Percentiles rank a stretch among this genome's conserved stretches.
These are phyloP conservation scores for Gastrolobium villosum DNA, from an alignment of 306 rosid genomes.

Conservation along the genomic window DNA sequence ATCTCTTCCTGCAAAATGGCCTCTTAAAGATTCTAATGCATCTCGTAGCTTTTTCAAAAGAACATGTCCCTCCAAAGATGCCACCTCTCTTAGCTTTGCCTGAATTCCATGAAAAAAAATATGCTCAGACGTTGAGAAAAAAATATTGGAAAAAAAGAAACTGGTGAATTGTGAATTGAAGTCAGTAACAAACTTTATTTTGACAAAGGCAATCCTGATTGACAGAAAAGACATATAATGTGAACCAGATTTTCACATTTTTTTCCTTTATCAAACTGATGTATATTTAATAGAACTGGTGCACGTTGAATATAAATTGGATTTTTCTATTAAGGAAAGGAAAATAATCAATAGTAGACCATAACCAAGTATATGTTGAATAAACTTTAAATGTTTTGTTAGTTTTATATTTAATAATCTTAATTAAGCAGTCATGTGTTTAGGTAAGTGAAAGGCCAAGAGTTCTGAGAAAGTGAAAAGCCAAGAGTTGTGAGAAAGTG, in stretches of 20 bases:
- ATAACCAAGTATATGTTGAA: too few relatives aligned
- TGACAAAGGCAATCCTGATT: conserved; percentile 1
- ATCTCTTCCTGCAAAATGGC: conserved; percentile 76
- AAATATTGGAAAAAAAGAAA: conserved; percentile 18
- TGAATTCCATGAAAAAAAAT: conserved; percentile 53
- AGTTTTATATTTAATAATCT: too few relatives aligned
- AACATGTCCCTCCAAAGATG: conserved; percentile 98
- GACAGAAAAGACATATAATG: conserved; percentile 4
- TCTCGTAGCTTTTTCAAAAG: conserved; percentile 95
- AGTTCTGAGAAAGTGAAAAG: too few relatives aligned
- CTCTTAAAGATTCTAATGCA: conserved; percentile 86
- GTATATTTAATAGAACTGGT: conserved; percentile 8
- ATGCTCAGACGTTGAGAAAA: conserved; percentile 27
- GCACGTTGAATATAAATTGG: conserved; percentile 2
- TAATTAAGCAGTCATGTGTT: too few relatives aligned
- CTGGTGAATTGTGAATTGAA: conserved; percentile 6
- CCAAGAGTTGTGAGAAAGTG: too few relatives aligned
- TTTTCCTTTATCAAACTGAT: not conserved
- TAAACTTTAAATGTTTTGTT: too few relatives aligned
- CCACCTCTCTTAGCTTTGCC: conserved; percentile 91
- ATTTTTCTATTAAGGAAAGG: conserved; percentile 7
- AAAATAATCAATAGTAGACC: conserved; percentile 26
- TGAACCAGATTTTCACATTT: not conserved
- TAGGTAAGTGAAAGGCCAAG: too few relatives aligned
- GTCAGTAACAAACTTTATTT: conserved; percentile 22